These are phyloP conservation scores for Tricholoma sp. DNA, from an alignment of 768 basidiomycete genomes.

Conservation along the genomic window DNA sequence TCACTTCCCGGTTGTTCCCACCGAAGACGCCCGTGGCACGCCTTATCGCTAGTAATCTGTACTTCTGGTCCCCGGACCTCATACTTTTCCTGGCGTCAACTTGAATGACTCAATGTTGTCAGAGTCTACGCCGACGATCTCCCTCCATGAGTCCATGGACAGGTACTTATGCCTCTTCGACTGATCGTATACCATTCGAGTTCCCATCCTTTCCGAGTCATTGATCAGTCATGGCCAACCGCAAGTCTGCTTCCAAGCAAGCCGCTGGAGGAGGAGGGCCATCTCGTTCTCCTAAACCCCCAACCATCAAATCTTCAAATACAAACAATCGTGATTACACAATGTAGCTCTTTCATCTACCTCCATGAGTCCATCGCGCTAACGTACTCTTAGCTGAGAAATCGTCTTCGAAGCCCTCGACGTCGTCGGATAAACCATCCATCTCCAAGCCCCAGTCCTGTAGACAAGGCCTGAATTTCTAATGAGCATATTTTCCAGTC, in stretches of 20 bases:
- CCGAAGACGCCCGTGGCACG: too few relatives aligned
- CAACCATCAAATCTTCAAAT: background rate
- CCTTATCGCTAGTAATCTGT: too few relatives aligned
- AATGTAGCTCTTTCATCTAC: background rate
- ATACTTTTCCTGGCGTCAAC: too few relatives aligned
- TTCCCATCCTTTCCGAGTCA: background rate
- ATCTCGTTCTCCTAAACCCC: background rate
- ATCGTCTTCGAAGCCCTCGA: background rate
- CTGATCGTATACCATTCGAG: background rate
- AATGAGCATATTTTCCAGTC: too few relatives aligned
- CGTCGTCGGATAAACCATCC: background rate
- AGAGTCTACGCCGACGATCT: background rate
- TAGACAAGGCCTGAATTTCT: too few relatives aligned
- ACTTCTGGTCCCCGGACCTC: too few relatives aligned
- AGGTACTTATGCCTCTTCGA: background rate
- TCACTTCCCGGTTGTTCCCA: too few relatives aligned
- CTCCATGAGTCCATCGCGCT: background rate
- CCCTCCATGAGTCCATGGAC: background rate
- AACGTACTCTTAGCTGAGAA: background rate
- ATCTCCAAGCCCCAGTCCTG: background rate
- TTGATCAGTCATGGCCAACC: background rate
- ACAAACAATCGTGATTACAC: background rate
- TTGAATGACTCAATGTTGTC: too few relatives aligned
- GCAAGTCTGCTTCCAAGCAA: background rate
- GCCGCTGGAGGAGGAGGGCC: background rate